Conservation (phyloP, 352 stramenopile species). For the Blastocystis sp. region DNA sequence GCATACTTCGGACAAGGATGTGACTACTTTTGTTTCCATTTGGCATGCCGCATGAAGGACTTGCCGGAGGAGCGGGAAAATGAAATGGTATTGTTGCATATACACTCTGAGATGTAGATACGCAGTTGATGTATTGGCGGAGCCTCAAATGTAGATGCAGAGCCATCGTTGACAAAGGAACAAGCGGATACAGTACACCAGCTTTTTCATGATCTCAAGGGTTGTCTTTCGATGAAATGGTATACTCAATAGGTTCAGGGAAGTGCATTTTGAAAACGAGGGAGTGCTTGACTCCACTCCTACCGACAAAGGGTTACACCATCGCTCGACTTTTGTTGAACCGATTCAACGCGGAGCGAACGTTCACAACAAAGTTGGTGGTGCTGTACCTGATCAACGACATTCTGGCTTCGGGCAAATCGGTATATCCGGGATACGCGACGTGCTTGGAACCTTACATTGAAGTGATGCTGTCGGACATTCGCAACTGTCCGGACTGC, state of each 20-base stretch:
- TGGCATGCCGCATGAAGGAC: slow-evolving; percentile 1
- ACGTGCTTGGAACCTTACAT: neutral
- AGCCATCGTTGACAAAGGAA: slow-evolving; percentile 2
- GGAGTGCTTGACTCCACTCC: neutral
- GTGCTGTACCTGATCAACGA: slow-evolving; percentile 34
- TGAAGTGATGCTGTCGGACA: slow-evolving; percentile 19
- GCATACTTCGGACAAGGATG: slow-evolving; percentile 19
- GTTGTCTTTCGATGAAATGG: neutral
- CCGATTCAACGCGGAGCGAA: neutral
- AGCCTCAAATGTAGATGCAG: neutral
- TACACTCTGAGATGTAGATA: neutral
- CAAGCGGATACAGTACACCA: neutral
- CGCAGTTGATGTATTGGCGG: neutral
- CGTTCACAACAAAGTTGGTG: slow-evolving; percentile 23
- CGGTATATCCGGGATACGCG: neutral
- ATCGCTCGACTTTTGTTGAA: slow-evolving; percentile 25
- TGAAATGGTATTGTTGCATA: slow-evolving; percentile 11
- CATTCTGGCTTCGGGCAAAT: neutral
- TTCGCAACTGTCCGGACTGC: neutral
- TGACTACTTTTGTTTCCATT: slow-evolving; percentile 48
- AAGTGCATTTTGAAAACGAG: slow-evolving; percentile 9
- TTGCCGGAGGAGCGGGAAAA: slow-evolving; percentile 2
- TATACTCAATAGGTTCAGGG: slow-evolving; percentile 7
- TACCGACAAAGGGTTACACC: slow-evolving; percentile 17
- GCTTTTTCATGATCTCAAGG: neutral